Evolutionary conservation across 805 yeast genomes (phyloP), one percentile per base, ranked within the genome.

Genomic region (Yarrowia alimentaria): DNA sequence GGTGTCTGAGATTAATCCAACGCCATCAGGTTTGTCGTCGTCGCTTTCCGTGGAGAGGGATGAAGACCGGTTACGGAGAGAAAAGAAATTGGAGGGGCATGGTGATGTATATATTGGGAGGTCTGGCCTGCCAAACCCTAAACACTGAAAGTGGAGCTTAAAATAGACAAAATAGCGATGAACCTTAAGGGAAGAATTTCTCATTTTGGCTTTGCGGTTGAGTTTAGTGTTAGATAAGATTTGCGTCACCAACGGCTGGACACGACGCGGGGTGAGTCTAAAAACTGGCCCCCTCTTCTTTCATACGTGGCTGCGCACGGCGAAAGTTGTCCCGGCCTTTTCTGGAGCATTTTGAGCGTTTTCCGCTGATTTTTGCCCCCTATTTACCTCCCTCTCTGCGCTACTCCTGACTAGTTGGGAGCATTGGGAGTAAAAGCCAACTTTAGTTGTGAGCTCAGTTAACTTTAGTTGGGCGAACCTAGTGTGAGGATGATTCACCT

Each of bases 31-130:
- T 43, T 40, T 40, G 47, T 40, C 47, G 47, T 40, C 47, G 47
- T 40, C 47, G 28, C 47, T 40, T 40, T 40, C 47, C 47, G 47
- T n/a, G 31, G 47, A 40, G 47, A 40, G 47, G 45, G 47, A 40
- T 40, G 47, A 40, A 40, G 47, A 40, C 47, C 33, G 37, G 47
- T 26, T 40, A 28, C 19, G 30, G 47, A 19, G 14, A 40, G 26
- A 40, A 11, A 19, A 19, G 18, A 19, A 8, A 12, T 38, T 9
- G 25, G 47, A 8, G 38, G 57, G 54, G 10, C 28, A 47, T 5
- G 52, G 34, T 30, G 65, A 62, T 40, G 47, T 40, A 40, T 40
- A 40, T 40, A 40, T 40, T 26, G 32, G 47, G 45, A 26, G 19
- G 33, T 25, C 29, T 25, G 29, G 29, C 14, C n/a, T n/a, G 29